A percentile compares a stretch with the other conserved stretches of the same genome.
phyloP scores from a whole-genome alignment of 306 rosid species.

The Gleditsia sinensis region DNA sequence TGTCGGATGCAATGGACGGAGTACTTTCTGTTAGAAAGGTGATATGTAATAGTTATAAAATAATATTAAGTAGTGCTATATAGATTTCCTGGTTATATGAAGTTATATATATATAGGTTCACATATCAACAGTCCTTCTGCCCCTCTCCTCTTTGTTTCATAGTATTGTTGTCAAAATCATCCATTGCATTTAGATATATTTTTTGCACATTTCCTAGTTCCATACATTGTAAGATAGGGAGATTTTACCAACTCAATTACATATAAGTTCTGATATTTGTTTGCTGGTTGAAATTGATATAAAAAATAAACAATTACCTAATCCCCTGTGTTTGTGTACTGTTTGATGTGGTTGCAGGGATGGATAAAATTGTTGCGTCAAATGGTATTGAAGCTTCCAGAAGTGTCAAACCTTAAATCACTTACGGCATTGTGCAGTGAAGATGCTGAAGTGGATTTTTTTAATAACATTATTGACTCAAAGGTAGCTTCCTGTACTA shows the following conservation, averaged over 20 bases:
- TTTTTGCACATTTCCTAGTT: conserved; percentile 14
- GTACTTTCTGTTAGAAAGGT: conserved; percentile 68
- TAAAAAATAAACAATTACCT: neutral
- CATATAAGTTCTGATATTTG: neutral
- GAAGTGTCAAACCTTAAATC: conserved; percentile 63
- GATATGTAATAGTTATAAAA: conserved; percentile 24
- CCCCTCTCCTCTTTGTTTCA: neutral
- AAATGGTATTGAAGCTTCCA: conserved; percentile 85
- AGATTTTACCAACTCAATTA: neutral
- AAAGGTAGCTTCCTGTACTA: conserved; percentile 54
- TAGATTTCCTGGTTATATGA: conserved; percentile 9
- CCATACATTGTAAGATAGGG: conserved; percentile 19
- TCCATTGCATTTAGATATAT: neutral
- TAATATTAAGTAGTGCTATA: conserved; percentile 4
- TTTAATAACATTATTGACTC: conserved; percentile 72
- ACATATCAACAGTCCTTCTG: neutral
- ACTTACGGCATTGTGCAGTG: conserved; percentile 56
- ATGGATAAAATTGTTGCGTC: conserved; percentile 77
- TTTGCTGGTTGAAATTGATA: neutral
- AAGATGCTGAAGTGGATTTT: conserved; percentile 73
- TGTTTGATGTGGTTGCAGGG: conserved; percentile 60
- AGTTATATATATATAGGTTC: conserved; percentile 19
- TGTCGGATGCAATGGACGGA: conserved; percentile 78
- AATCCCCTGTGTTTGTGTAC: conserved; percentile 28
- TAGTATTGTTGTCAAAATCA: too few species aligned